Conservation (phyloP, 2,329 filamentous ascomycete species). For the Apiospora aurea region DNA sequence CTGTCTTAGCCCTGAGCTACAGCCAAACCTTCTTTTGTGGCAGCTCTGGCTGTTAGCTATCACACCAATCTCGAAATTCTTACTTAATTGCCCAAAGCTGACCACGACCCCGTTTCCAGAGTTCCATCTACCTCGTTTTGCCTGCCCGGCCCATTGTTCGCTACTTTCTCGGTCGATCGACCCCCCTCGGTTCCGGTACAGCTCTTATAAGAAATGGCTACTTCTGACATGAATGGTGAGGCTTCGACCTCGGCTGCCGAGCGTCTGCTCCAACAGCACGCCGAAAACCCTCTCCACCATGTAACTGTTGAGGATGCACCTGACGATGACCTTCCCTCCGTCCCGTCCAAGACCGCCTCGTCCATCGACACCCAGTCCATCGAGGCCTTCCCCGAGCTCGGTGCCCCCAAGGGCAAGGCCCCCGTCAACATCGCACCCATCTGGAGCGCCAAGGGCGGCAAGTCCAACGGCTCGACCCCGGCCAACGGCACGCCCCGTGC, state of each 20-base stretch:
- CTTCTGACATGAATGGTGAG: constrained; percentile 46
- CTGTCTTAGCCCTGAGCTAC: constrained; percentile 11
- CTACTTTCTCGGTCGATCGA: constrained; percentile 31
- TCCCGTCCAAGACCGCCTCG: constrained; percentile 47
- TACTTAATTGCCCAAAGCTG: constrained; percentile 10
- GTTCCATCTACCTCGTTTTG: constrained; percentile 16
- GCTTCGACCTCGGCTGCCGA: constrained; percentile 62
- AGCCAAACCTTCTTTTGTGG: constrained; percentile 8
- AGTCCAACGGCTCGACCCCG: constrained; percentile 60
- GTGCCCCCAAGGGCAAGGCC: constrained; percentile 69
- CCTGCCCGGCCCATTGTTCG: constrained; percentile 21
- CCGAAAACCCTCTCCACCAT: constrained; percentile 57
- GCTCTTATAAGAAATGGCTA: constrained; percentile 47
- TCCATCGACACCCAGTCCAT: constrained; percentile 84
- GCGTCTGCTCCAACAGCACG: constrained; percentile 70
- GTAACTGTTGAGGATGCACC: constrained; percentile 80
- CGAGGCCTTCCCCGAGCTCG: constrained; percentile 93
- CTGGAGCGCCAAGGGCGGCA: constrained; percentile 71
- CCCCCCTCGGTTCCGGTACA: constrained; percentile 29
- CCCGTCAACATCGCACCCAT: constrained; percentile 69
- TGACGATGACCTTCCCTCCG: constrained; percentile 78
- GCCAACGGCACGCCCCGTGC: constrained; percentile 65
- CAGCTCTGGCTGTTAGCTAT: not conserved
- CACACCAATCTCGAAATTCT: not conserved
- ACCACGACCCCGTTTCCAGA: not conserved